Percentiles rank a stretch among this genome's conserved stretches.
Conservation (phyloP, 495 filamentous ascomycete species). For the Aspergillus sparsus region DNA sequence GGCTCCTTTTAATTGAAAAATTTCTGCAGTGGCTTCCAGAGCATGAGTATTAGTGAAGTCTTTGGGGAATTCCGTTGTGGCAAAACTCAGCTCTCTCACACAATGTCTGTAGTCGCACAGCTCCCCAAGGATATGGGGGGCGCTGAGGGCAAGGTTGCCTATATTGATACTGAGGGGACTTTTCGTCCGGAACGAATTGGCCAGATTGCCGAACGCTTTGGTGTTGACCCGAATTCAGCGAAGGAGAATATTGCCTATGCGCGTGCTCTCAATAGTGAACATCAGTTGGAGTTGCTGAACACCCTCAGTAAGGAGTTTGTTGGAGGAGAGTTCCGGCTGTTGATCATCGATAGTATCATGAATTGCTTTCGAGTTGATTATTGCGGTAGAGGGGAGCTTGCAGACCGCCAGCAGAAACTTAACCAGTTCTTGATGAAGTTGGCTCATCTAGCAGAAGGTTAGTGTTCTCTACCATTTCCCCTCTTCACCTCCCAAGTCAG, state of each 20-base stretch:
- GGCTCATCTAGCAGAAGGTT: slow-evolving; percentile 73
- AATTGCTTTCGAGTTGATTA: slow-evolving; percentile 77
- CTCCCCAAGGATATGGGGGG: slow-evolving; percentile 63
- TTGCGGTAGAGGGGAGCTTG: slow-evolving; percentile 71
- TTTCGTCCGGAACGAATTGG: slow-evolving; percentile 71
- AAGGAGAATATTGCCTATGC: slow-evolving; percentile 78
- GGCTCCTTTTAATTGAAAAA: neutral
- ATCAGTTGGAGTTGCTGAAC: slow-evolving; percentile 72
- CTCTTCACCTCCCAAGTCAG: neutral
- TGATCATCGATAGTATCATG: slow-evolving; percentile 80
- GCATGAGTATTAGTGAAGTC: slow-evolving; percentile 77
- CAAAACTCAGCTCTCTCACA: slow-evolving; percentile 71
- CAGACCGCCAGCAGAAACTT: slow-evolving; percentile 75
- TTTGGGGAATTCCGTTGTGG: slow-evolving; percentile 75
- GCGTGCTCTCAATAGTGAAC: slow-evolving; percentile 72
- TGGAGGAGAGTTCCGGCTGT: slow-evolving; percentile 66
- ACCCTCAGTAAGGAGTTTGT: slow-evolving; percentile 65
- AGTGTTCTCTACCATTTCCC: slow-evolving; percentile 11
- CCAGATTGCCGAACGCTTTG: slow-evolving; percentile 77
- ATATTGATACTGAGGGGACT: slow-evolving; percentile 80
- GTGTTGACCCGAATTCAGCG: slow-evolving; percentile 62
- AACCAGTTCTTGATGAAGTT: slow-evolving; percentile 69
- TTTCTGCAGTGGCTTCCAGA: slow-evolving; percentile 66
- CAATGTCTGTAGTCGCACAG: slow-evolving; percentile 69
- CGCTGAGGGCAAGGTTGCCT: slow-evolving; percentile 76